Base-by-base conservation (phyloP, 495 filamentous ascomycete genomes). In the Hypoxylon crocopeplum region DNA sequence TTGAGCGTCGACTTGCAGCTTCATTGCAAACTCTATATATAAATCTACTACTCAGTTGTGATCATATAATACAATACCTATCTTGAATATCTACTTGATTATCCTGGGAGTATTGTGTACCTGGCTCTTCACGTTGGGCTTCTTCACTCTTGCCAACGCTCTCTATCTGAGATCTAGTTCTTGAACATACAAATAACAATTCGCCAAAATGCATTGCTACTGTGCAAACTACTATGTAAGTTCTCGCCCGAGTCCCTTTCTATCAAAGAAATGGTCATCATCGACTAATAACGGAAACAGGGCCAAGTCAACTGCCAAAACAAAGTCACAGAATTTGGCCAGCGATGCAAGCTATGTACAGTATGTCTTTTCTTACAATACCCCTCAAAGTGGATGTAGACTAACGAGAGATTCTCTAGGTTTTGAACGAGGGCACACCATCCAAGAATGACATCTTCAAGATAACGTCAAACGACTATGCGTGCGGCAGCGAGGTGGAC, bases 181-280 rank as follows among this genome's bases (percentile, higher is more conserved):
- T 30, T 29, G n/a, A 46, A 46, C 6, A 29, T 2, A 24, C 10
- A 12, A 25, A 19, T 27, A 20, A 37, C 13, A 17, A 17, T 11
- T 16, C 20, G 45, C 48, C 15, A 75, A 65, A 21, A 77, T 76
- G 69, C 49, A 64, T 61, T 82, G 74, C 68, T 82, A 82, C 30
- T 82, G 80, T 53, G 75, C 79, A 21, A 82, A 81, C 59, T 82
- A 79, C 68, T 82, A 82, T 42, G 80, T 82, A 48, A 46, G 75
- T 66, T 7, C 3, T 38, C 7, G n/a, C 7, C 10, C 8, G 15
- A 41, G 1, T 33, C 27, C 29, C 33, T 32, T 22, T 39, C 30
- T 30, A 5, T 2, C 7, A 36, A 36, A 7, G 12, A n/a, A 27
- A 3, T 8, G 12, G 34, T 8, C 34, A 29, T 19, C 20, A 22